These are phyloP conservation scores for Elsinoe batatas DNA, from an alignment of 2,329 filamentous ascomycete species.

Conservation along the genomic window DNA sequence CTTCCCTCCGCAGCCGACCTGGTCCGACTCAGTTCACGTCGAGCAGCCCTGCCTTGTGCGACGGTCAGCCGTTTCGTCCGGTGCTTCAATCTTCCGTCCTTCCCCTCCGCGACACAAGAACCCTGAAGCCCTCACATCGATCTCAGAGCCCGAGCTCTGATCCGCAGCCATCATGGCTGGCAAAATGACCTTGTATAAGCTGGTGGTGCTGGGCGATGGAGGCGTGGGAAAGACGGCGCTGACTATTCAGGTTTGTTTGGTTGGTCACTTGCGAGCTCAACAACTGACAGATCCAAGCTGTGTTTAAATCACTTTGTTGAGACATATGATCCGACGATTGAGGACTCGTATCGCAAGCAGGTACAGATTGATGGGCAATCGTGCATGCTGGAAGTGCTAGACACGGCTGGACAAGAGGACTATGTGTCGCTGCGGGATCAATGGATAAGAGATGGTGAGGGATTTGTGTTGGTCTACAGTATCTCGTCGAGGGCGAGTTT, in stretches of 20 bases:
- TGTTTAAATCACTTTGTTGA: conserved; percentile 98
- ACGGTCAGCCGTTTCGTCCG: conserved; percentile 10
- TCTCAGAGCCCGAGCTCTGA: conserved; percentile 6
- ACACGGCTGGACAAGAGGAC: conserved; percentile 96
- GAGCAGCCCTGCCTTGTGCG: conserved; percentile 5
- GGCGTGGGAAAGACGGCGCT: conserved; percentile 98
- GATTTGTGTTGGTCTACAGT: conserved; percentile 95
- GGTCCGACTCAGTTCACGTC: not conserved
- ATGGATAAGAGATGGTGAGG: conserved; percentile 97
- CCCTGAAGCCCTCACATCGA: not conserved
- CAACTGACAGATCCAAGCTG: conserved; percentile 46
- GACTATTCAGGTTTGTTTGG: conserved; percentile 61
- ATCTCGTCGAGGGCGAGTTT: conserved; percentile 96
- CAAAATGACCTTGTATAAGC: conserved; percentile 55
- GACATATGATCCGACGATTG: conserved; percentile 64
- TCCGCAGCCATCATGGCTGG: conserved; percentile 18
- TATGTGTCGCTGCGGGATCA: conserved; percentile 94
- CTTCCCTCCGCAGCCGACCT: not conserved
- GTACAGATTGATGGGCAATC: conserved; percentile 84
- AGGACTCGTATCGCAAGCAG: conserved; percentile 60
- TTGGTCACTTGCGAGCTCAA: not conserved
- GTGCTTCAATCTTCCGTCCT: not conserved
- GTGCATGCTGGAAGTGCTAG: conserved; percentile 94
- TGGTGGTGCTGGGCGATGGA: conserved; percentile 95
- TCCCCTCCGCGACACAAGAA: not conserved